Evolutionary conservation across 352 stramenopile species (phyloP).

Genomic region (Pythium oligandrum): DNA sequence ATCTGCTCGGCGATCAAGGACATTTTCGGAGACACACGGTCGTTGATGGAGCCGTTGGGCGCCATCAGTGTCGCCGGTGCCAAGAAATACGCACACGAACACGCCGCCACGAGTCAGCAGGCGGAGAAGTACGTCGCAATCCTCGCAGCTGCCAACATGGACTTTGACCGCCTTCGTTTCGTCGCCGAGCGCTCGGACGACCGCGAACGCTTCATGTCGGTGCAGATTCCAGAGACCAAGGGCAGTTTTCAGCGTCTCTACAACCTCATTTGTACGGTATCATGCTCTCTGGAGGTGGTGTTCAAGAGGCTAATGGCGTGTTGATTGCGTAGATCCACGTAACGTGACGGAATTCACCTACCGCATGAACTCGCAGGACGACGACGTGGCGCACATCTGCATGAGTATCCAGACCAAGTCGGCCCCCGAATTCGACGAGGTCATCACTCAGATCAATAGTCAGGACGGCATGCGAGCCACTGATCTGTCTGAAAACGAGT

Average conservation of each 20-base stretch:
- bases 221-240: constrained; percentile 94
- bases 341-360: constrained; percentile 98
- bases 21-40: constrained; percentile 92
- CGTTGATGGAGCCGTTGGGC: constrained; percentile 92
- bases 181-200: constrained; percentile 91
- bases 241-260: constrained; percentile 89
- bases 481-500: constrained; percentile 94
- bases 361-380: constrained; percentile 76
- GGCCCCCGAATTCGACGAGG: constrained; percentile 48
- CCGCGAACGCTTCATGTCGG: constrained; percentile 92
- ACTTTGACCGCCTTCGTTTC: constrained; percentile 98
- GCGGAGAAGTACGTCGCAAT: constrained; percentile 92
- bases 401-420: constrained; percentile 94
- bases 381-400: constrained; percentile 89
- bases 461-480: constrained; percentile 84
- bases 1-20: constrained; percentile 92
- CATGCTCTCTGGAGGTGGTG: not conserved
- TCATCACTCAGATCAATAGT: constrained; percentile 66
- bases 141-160: constrained; percentile 98
- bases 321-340: constrained; percentile 38
- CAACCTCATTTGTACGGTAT: constrained; percentile 61
- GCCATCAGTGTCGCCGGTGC: constrained; percentile 95
- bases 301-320: too few relatives aligned
- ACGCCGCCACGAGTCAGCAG: constrained; percentile 7
- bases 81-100: constrained; percentile 89